Percentiles rank a stretch among this genome's conserved stretches.
phyloP scores from a whole-genome alignment of 208 protist genomes.

The Novymonas esmeraldas region DNA sequence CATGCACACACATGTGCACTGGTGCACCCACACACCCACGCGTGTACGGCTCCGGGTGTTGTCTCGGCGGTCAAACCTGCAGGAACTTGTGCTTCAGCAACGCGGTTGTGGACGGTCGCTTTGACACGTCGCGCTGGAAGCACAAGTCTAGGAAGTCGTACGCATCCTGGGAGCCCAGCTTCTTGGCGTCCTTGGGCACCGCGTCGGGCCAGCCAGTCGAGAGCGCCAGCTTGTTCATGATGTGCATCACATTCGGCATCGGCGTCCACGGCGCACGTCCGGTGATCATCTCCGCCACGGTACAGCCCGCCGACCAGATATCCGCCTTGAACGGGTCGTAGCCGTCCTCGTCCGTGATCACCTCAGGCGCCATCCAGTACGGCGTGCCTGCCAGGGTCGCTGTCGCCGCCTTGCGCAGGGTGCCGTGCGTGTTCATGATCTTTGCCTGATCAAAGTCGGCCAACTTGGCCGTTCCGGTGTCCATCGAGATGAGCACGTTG shows the following conservation, averaged over 20 bases:
- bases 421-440: conserved; percentile 89
- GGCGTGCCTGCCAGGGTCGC: conserved; percentile 89
- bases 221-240: conserved; percentile 90
- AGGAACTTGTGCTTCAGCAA: conserved; percentile 88
- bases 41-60: neutral
- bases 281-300: conserved; percentile 91
- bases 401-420: conserved; percentile 84
- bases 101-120: conserved; percentile 63
- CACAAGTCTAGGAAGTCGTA: conserved; percentile 90
- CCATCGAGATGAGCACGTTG: conserved; percentile 93
- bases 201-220: conserved; percentile 91
- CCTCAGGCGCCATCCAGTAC: conserved; percentile 93
- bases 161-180: conserved; percentile 77
- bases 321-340: conserved; percentile 93
- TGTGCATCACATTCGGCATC: conserved; percentile 90
- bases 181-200: conserved; percentile 73
- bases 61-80: conserved; percentile 21
- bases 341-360: conserved; percentile 90
- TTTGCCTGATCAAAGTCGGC: conserved; percentile 98
- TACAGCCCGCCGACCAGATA: conserved; percentile 92
- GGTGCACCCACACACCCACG: too few species aligned
- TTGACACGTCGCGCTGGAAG: conserved; percentile 80
- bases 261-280: conserved; percentile 83
- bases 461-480: conserved; percentile 95
- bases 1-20: too few species aligned